phyloP scores from a whole-genome alignment of 176 grass and related monocot species.

The Aegilops umbellulata region DNA sequence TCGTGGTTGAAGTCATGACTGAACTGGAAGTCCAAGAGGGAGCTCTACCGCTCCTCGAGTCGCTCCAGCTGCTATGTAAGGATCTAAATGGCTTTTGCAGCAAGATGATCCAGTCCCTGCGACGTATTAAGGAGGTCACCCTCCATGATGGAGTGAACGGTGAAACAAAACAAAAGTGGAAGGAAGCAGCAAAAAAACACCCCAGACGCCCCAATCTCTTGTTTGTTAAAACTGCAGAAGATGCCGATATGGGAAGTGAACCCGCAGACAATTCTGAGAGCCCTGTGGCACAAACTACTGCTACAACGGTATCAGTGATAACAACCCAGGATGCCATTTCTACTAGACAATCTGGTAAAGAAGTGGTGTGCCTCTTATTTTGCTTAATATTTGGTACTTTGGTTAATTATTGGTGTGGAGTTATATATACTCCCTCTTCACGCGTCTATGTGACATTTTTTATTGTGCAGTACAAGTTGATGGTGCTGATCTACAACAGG shows the following conservation, averaged over 20 bases:
- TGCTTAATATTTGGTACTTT: neutral
- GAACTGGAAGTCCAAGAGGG: neutral
- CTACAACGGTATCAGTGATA: too few species aligned
- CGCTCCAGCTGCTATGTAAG: neutral
- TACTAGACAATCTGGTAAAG: neutral
- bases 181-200: neutral
- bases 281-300: too few species aligned
- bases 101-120: accelerated
- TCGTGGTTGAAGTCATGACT: neutral
- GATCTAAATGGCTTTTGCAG: neutral
- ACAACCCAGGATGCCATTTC: too few species aligned
- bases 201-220: neutral
- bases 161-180: neutral
- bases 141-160: neutral
- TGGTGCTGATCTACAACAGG: too few species aligned
- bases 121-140: neutral
- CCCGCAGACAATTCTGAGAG: neutral
- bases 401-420: neutral
- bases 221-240: neutral
- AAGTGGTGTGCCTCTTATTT: neutral
- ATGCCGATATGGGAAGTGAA: neutral
- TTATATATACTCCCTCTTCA: neutral
- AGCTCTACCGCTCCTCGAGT: neutral
- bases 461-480: too few species aligned
- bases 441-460: too few species aligned